Evolutionary conservation across 108 stramenopile species (phyloP), one percentile per base, ranked within the genome.

Genomic region (Pseudonitzschia delicatissima): DNA sequence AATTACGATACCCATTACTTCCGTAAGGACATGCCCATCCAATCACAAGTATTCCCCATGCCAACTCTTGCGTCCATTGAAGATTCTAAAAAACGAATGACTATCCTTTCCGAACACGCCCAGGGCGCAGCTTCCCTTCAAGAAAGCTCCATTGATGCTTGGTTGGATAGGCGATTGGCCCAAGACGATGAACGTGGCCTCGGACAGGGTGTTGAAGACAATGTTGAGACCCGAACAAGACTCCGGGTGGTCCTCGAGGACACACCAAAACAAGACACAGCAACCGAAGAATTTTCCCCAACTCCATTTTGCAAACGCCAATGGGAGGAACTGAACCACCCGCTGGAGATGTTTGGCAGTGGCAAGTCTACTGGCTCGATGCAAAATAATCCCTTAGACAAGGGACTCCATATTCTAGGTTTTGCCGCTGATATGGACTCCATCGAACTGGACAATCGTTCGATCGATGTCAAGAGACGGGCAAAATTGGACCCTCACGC

Each of bases 41-140:
- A 86, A 49, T 66, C 68, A 45, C 85, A 86, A 66, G 85, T 86
- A 1, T 86, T 80, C 45, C 85, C 85, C 26, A 86, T 86, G 85
- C 85, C 85, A 23, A 82, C 81, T 2, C 63, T 74, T 21, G 81
- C 85, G 3, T 75, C 81, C 11, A 80, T 86, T 42, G 77, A 86
- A 69, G 85, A 86, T 66, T 27, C 37, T 20, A 67, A 69, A 15
- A 68, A 57, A 35, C 72, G 85, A 3, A 39, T 86, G 62, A 82
- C 81, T 0, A 70, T 86, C 6, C 45, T 86, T 42, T 80, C 78
- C 39, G 81, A 82, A 62, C 85, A 86, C 44, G 81, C 85, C 31
- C 85, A 86, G 57, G 85, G 85, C 2, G 66, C 85, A 13, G 85
- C 85, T 0, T 80, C 79, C 0, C 32, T 82, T 3, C 62, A 80